A percentile compares a stretch with the other conserved stretches of the same genome.
These are phyloP conservation scores for Neoascochyta sp. DNA, from an alignment of 2,329 filamentous ascomycete genomes.

Conservation along the genomic window DNA sequence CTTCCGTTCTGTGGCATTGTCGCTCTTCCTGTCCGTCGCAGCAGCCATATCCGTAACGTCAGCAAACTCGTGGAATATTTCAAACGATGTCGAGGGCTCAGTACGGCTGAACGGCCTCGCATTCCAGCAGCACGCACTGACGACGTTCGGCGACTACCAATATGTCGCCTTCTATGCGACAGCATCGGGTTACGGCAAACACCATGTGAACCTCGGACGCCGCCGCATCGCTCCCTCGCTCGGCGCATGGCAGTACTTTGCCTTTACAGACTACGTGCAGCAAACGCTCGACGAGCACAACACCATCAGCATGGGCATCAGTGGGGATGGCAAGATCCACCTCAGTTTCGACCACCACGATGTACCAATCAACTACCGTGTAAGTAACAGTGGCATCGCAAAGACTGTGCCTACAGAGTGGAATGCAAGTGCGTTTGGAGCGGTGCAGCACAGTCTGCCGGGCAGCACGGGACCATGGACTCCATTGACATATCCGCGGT, in stretches of 20 bases:
- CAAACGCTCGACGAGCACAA: constrained; percentile 52
- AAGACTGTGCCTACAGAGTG: constrained; percentile 27
- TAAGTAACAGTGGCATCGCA: constrained; percentile 29
- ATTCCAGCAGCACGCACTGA: constrained; percentile 50
- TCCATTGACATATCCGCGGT: constrained; percentile 50
- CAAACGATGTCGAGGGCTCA: constrained; percentile 33
- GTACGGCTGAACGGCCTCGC: constrained; percentile 47
- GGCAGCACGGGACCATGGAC: constrained; percentile 34
- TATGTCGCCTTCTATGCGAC: constrained; percentile 48
- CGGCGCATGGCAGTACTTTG: constrained; percentile 45
- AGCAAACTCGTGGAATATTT: constrained; percentile 28
- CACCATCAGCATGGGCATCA: constrained; percentile 52
- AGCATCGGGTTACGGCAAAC: constrained; percentile 29
- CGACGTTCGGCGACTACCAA: constrained; percentile 49
- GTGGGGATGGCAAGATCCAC: constrained; percentile 53
- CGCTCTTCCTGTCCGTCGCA: constrained; percentile 11
- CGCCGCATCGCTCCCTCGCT: constrained; percentile 40
- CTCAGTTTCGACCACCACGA: constrained; percentile 52
- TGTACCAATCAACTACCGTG: constrained; percentile 36
- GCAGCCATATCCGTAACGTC: constrained; percentile 25
- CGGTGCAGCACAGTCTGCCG: constrained; percentile 28
- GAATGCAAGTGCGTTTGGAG: constrained; percentile 26
- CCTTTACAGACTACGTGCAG: constrained; percentile 51
- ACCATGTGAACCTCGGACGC: constrained; percentile 47
- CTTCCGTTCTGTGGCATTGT: constrained; percentile 7